phyloP scores from a whole-genome alignment of 192 early-diverging fungal genomes.

The Entomortierella parvispora region DNA sequence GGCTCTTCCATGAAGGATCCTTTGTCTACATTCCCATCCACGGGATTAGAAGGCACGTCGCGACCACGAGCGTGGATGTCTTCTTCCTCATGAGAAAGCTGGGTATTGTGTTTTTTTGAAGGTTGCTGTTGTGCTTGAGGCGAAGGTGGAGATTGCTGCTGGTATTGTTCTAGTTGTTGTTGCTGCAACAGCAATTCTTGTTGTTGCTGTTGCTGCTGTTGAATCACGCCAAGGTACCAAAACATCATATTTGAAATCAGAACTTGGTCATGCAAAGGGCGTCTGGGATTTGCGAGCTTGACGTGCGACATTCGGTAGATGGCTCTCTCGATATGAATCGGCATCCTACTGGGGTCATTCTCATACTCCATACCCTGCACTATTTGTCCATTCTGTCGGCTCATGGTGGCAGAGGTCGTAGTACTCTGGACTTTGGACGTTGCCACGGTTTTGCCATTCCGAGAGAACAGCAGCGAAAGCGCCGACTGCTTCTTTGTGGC shows the following conservation, averaged over 20 bases:
- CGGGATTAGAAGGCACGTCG: too few relatives aligned
- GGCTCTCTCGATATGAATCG: slow-evolving; percentile 80
- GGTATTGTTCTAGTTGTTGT: slow-evolving; percentile 44
- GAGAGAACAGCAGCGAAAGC: slow-evolving; percentile 46
- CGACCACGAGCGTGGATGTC: too few relatives aligned
- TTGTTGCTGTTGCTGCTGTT: slow-evolving; percentile 47
- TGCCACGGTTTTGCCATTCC: slow-evolving; percentile 21
- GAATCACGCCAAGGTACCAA: slow-evolving; percentile 80
- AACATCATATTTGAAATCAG: slow-evolving; percentile 85
- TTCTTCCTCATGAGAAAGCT: too few relatives aligned
- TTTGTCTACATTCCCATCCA: neutral
- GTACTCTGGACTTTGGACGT: slow-evolving; percentile 32
- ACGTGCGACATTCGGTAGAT: slow-evolving; percentile 77
- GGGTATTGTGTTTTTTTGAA: too few relatives aligned
- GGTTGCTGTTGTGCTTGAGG: slow-evolving; percentile 12
- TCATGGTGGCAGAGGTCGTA: neutral
- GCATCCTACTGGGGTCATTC: slow-evolving; percentile 65
- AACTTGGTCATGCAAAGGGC: slow-evolving; percentile 78
- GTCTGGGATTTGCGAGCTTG: slow-evolving; percentile 78
- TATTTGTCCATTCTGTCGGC: neutral
- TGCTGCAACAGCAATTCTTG: slow-evolving; percentile 34
- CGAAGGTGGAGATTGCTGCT: slow-evolving; percentile 7
- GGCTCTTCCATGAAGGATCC: neutral
- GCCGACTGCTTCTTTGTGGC: slow-evolving; percentile 32
- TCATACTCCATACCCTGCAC: slow-evolving; percentile 51